phyloP scores from a whole-genome alignment of 2,329 filamentous ascomycete species.

The Claviceps cyperi region DNA sequence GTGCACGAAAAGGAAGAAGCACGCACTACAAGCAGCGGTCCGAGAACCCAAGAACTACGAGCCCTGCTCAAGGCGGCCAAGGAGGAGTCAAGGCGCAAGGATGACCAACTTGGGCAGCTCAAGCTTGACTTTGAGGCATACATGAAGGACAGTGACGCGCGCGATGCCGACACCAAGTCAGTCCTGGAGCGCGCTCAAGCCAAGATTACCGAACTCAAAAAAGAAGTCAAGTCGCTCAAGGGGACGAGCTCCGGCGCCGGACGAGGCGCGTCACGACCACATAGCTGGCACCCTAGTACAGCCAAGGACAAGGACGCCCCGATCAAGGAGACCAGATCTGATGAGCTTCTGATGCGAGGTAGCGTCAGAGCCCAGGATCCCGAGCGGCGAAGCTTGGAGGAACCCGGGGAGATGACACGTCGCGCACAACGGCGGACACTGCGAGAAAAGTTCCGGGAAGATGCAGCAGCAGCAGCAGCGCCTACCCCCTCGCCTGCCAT shows the following conservation, averaged over 20 bases:
- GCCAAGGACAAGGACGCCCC: not conserved
- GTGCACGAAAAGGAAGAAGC: constrained; percentile 19
- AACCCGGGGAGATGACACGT: constrained; percentile 6
- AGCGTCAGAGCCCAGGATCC: not conserved
- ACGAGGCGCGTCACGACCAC: constrained; percentile 10
- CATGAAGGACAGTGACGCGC: constrained; percentile 36
- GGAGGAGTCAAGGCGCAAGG: constrained; percentile 31
- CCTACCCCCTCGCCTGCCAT: no score
- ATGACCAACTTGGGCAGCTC: constrained; percentile 33
- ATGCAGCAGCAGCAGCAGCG: constrained; percentile 7
- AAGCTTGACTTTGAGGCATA: constrained; percentile 39
- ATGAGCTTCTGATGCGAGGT: constrained; percentile 4
- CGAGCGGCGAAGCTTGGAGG: constrained; percentile 4
- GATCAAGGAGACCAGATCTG: constrained; percentile 9
- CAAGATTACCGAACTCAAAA: constrained; percentile 41
- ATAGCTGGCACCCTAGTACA: constrained; percentile 16
- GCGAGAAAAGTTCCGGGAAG: constrained; percentile 22
- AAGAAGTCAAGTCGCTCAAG: constrained; percentile 34
- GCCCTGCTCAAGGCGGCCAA: constrained; percentile 27
- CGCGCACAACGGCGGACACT: constrained; percentile 14
- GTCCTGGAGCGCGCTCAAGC: constrained; percentile 41
- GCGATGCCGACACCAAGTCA: constrained; percentile 39
- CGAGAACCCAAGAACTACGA: constrained; percentile 23
- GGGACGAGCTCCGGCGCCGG: constrained; percentile 7
- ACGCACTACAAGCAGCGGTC: constrained; percentile 22